These are phyloP conservation scores for Aspergillus vadensis DNA, from an alignment of 2,329 filamentous ascomycete species.

Conservation along the genomic window DNA sequence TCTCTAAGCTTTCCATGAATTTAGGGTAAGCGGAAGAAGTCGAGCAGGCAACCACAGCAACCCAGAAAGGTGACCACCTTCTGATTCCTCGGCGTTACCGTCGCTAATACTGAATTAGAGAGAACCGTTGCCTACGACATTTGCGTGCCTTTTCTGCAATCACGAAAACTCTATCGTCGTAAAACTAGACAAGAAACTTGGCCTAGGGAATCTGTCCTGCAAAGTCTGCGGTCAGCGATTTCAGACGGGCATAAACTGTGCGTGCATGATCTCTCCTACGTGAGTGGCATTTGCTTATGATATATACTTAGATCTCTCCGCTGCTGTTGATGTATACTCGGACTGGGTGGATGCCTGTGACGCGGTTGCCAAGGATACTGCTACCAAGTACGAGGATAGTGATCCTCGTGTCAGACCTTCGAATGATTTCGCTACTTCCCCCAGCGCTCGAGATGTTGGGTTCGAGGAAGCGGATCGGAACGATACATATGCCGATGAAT, in stretches of 20 bases:
- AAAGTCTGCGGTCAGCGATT: constrained; percentile 93
- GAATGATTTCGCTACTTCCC: constrained; percentile 19
- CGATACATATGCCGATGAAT: constrained; percentile 33
- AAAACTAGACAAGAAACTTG: constrained; percentile 90
- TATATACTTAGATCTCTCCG: constrained; percentile 70
- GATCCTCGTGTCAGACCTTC: constrained; percentile 21
- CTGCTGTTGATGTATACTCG: constrained; percentile 90
- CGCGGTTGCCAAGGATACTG: constrained; percentile 66
- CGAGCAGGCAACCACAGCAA: constrained; percentile 75
- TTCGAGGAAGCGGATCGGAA: constrained; percentile 20
- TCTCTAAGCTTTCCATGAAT: neutral
- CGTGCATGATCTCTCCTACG: constrained; percentile 32
- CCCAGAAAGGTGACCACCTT: constrained; percentile 70
- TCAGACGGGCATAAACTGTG: constrained; percentile 91
- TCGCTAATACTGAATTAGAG: constrained; percentile 33
- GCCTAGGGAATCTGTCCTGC: constrained; percentile 81
- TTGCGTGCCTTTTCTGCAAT: constrained; percentile 97
- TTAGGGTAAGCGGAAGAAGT: constrained; percentile 90
- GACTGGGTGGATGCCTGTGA: constrained; percentile 98
- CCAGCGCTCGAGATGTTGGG: constrained; percentile 22
- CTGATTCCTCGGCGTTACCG: neutral
- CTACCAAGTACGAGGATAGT: constrained; percentile 37
- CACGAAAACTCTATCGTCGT: constrained; percentile 91
- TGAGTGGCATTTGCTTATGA: neutral
- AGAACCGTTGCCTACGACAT: constrained; percentile 65